A percentile compares a stretch with the other conserved stretches of the same genome.
Evolutionary conservation across 768 basidiomycete genomes (phyloP).

Genomic region (Mycena albidolilacea): DNA sequence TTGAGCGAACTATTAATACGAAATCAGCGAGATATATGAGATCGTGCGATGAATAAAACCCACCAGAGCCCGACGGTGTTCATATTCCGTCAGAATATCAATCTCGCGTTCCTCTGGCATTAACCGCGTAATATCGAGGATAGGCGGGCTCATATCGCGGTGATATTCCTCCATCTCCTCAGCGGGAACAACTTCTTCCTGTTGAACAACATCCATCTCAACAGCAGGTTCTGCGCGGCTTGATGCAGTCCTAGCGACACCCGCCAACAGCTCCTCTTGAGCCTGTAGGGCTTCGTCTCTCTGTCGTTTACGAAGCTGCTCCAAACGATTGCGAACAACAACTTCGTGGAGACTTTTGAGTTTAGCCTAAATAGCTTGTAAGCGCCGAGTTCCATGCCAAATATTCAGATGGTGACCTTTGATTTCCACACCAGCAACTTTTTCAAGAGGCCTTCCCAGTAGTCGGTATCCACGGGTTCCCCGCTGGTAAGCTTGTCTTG

Average conservation of each 20-base stretch:
- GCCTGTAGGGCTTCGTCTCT: slow-evolving; percentile 96
- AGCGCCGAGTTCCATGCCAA: slow-evolving; percentile 22
- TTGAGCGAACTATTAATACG: slow-evolving; percentile 72
- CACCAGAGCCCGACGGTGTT: slow-evolving; percentile 78
- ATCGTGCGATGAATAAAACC: slow-evolving; percentile 46
- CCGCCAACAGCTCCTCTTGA: slow-evolving; percentile 90
- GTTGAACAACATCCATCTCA: slow-evolving; percentile 48
- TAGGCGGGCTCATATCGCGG: slow-evolving; percentile 88
- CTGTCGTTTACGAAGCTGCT: slow-evolving; percentile 95
- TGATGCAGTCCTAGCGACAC: slow-evolving; percentile 75
- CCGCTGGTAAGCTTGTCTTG: slow-evolving; percentile 92
- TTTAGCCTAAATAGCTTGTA: slow-evolving; percentile 74
- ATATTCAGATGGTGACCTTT: slow-evolving; percentile 68
- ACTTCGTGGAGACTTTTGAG: slow-evolving; percentile 95
- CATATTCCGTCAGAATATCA: slow-evolving; percentile 78
- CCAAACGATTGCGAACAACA: slow-evolving; percentile 95
- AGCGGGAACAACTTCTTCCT: slow-evolving; percentile 52
- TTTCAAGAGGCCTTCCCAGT: slow-evolving; percentile 95
- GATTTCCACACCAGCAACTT: slow-evolving; percentile 97
- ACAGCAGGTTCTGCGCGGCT: slow-evolving; percentile 56
- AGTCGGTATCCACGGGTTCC: slow-evolving; percentile 96
- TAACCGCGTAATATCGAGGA: slow-evolving; percentile 80
- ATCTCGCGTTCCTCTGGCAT: slow-evolving; percentile 85
- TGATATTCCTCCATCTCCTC: slow-evolving; percentile 87
- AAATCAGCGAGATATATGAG: slow-evolving; percentile 15